Evolutionary conservation across 805 yeast species (phyloP).

Genomic region (Starmerella tilneyi): DNA sequence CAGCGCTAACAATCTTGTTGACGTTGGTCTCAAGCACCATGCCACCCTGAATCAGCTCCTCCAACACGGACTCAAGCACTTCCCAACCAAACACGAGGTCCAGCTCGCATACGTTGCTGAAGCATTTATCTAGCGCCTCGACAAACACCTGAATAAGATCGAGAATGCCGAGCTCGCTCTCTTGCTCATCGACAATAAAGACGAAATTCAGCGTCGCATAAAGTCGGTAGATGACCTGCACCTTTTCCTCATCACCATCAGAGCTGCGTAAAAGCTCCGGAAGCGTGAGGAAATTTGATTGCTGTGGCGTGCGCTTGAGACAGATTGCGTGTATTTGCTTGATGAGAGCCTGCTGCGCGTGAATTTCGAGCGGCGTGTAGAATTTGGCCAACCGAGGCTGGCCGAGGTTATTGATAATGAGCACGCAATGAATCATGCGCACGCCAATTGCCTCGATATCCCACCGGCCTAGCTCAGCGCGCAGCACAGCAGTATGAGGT

Average conservation of each 20-base stretch:
- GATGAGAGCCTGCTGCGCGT: slow-evolving; percentile 67
- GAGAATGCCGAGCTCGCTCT: slow-evolving; percentile 83
- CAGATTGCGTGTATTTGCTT: slow-evolving; percentile 76
- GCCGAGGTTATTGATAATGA: slow-evolving; percentile 81
- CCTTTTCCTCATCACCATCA: slow-evolving; percentile 52
- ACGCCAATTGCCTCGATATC: background rate
- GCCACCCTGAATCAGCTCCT: slow-evolving; percentile 90
- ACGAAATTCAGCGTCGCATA: slow-evolving; percentile 95
- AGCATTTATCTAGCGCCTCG: slow-evolving; percentile 85
- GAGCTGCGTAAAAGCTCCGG: slow-evolving; percentile 55
- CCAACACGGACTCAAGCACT: slow-evolving; percentile 74
- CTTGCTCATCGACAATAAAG: slow-evolving; percentile 91
- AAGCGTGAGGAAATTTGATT: slow-evolving; percentile 82
- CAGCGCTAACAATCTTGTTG: slow-evolving; percentile 57
- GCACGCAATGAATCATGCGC: slow-evolving; percentile 72
- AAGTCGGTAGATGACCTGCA: slow-evolving; percentile 83
- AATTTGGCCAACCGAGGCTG: slow-evolving; percentile 82
- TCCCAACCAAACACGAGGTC: slow-evolving; percentile 99
- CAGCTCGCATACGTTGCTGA: slow-evolving; percentile 86
- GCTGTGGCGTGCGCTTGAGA: slow-evolving; percentile 56
- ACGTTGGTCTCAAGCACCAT: slow-evolving; percentile 94
- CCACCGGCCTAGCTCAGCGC: background rate
- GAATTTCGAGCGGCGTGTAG: slow-evolving; percentile 80
- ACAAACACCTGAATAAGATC: slow-evolving; percentile 95
- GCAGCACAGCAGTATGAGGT: background rate